A percentile compares a stretch with the other conserved stretches of the same genome.
Conservation (phyloP, 2,329 filamentous ascomycete genomes). For the Pseudogymnoascus sp. region DNA sequence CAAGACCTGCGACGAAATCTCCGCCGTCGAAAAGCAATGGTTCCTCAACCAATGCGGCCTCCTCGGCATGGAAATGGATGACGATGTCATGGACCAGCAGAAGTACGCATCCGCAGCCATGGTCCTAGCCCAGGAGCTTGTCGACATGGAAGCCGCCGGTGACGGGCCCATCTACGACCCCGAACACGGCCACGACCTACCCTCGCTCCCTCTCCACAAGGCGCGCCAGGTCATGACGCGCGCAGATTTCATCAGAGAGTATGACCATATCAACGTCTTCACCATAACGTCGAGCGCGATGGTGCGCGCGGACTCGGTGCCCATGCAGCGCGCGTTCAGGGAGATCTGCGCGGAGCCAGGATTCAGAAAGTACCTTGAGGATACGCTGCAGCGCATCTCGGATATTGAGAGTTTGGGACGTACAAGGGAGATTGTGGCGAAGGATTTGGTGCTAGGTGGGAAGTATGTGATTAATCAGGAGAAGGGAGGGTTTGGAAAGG, state of each 20-base stretch:
- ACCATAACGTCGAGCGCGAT: constrained; percentile 81
- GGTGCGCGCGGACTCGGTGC: constrained; percentile 87
- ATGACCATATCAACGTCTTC: constrained; percentile 92
- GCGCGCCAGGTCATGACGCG: constrained; percentile 92
- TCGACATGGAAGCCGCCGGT: constrained; percentile 47
- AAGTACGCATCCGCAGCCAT: constrained; percentile 93
- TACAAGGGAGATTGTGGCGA: constrained; percentile 91
- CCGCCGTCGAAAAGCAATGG: constrained; percentile 66
- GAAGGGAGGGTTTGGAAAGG: constrained; percentile 20
- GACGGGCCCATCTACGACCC: constrained; percentile 50
- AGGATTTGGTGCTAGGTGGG: constrained; percentile 81
- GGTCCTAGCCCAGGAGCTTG: constrained; percentile 82
- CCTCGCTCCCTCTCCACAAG: constrained; percentile 71
- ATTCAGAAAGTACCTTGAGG: constrained; percentile 76
- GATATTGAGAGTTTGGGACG: constrained; percentile 89
- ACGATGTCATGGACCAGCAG: constrained; percentile 97
- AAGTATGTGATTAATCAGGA: constrained; percentile 57
- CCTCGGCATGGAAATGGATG: constrained; percentile 71
- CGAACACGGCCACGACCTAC: constrained; percentile 64
- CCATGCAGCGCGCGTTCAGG: constrained; percentile 89
- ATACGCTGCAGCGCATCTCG: constrained; percentile 75
- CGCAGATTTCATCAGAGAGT: constrained; percentile 84
- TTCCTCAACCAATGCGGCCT: constrained; percentile 75
- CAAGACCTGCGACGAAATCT: constrained; percentile 65
- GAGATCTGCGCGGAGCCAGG: constrained; percentile 70